Evolutionary conservation across 2,329 filamentous ascomycete genomes (phyloP).

Genomic region (Colletotrichum sp.): DNA sequence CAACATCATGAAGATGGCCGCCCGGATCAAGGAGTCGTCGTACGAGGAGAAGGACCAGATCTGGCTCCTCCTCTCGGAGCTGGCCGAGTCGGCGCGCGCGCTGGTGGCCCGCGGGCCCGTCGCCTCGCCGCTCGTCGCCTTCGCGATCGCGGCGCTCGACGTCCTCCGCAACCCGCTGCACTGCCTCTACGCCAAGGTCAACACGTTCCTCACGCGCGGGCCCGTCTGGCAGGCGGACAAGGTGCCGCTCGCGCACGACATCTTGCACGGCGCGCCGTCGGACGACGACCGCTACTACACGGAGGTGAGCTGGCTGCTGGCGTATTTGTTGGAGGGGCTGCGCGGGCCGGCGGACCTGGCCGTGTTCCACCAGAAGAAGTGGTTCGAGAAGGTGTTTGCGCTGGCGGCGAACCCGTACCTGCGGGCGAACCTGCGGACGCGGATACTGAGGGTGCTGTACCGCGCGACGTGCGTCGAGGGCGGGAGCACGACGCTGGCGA

Average conservation of each 20-base stretch:
- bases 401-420: conserved; percentile 72
- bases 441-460: conserved; percentile 66
- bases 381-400: conserved; percentile 78
- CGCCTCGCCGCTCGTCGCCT: conserved; percentile 77
- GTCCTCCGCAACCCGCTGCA: conserved; percentile 80
- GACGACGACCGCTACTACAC: conserved; percentile 75
- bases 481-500: conserved; percentile 81
- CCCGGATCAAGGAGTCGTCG: conserved; percentile 68
- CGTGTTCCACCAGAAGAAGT: conserved; percentile 63
- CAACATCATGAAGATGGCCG: conserved; percentile 69
- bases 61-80: conserved; percentile 80
- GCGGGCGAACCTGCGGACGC: conserved; percentile 61
- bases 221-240: conserved; percentile 78
- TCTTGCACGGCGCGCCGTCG: conserved; percentile 69
- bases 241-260: conserved; percentile 71
- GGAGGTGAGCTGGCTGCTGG: conserved; percentile 77
- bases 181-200: conserved; percentile 84
- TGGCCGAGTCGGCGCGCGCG: conserved; percentile 73
- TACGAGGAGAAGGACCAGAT: conserved; percentile 79
- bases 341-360: conserved; percentile 63
- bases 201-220: conserved; percentile 78
- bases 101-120: conserved; percentile 62
- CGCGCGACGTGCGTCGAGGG: conserved; percentile 70
- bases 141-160: conserved; percentile 72
- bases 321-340: conserved; percentile 73